Base-by-base conservation (phyloP, 805 yeast species). In the Saturnispora sanitii region DNA sequence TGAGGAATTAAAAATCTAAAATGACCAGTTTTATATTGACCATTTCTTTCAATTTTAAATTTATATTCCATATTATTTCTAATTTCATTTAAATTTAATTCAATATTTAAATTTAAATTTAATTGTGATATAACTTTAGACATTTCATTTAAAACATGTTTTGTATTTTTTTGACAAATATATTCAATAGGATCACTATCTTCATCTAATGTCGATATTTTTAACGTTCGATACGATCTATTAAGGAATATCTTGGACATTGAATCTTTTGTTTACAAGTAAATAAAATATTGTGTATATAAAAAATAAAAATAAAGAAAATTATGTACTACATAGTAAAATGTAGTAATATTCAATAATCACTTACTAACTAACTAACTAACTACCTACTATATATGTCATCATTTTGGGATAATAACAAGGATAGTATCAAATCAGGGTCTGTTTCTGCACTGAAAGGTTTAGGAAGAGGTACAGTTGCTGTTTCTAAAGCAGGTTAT, bases 381-480 rank as follows among this genome's bases (percentile, higher is more conserved):
- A 12, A 12, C 27, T 12, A 12, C n/a, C 57, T 12, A 6, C 13
- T 4, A n/a, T 9, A 8, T 13, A 54, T 50, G 58, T 57, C 64
- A 51, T 58, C 68, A 1, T 70, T 68, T 43, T 70, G 75, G 75
- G 68, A 66, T 16, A 65, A 70, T 39, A 71, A 75, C 55, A 75
- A 74, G 48, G 79, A 56, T 42, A 49, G 71, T 0, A 64, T 75
- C 50, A 72, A 71, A 43, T 50, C 67, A 1, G 79, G 69, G 0
- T 71, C 78, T 3, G 48, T 58, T 5, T 66, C 75, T 18, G 67
- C 75, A 0, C 63, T 63, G 37, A 67, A 64, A 43, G 78, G 77
- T 4, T 66, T 73, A 19, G 79, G 76, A 6, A 61, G 53, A 35
- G 79, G 76, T 3, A 61, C 75, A 3, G 68, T 58, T 16, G 67